phyloP scores from a whole-genome alignment of 1,284 basidiomycete genomes.

The Trametes pubescens region DNA sequence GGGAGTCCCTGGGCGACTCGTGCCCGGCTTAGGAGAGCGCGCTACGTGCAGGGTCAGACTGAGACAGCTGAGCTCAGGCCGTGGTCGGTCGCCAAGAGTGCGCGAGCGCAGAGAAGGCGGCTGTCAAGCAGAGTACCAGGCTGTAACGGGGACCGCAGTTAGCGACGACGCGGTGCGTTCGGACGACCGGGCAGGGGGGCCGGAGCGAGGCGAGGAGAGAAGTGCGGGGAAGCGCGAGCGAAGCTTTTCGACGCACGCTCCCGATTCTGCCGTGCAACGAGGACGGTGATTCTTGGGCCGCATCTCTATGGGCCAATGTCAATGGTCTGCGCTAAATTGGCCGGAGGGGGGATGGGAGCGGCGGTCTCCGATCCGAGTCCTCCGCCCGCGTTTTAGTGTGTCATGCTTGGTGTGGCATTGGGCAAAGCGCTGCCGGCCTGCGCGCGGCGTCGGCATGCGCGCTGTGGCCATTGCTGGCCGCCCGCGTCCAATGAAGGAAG shows the following conservation, averaged over 20 bases:
- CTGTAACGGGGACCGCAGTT: constrained; percentile 1
- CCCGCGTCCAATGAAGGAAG: neutral
- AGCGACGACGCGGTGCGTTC: neutral
- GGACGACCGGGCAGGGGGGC: constrained; percentile 12
- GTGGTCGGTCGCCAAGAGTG: neutral
- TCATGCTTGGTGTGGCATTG: constrained; percentile 3
- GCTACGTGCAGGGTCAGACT: neutral
- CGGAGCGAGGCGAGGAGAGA: constrained; percentile 5
- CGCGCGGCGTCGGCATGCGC: neutral
- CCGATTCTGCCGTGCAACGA: constrained; percentile 14
- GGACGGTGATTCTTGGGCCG: constrained; percentile 7
- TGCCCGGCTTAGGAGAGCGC: neutral
- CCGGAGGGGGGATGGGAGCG: constrained; percentile 6
- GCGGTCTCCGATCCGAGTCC: constrained; percentile 17
- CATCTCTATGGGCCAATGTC: neutral
- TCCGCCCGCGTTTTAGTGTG: constrained; percentile 12
- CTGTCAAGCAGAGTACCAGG: constrained; percentile 8
- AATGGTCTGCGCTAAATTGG: neutral
- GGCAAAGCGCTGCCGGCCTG: neutral
- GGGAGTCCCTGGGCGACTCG: neutral
- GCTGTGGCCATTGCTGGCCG: no score
- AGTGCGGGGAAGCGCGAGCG: constrained; percentile 19
- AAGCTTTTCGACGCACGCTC: constrained; percentile 13
- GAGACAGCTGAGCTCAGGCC: neutral
- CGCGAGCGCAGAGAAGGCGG: neutral